phyloP scores from a whole-genome alignment of 257 asterid species.

The Avicennia marina region DNA sequence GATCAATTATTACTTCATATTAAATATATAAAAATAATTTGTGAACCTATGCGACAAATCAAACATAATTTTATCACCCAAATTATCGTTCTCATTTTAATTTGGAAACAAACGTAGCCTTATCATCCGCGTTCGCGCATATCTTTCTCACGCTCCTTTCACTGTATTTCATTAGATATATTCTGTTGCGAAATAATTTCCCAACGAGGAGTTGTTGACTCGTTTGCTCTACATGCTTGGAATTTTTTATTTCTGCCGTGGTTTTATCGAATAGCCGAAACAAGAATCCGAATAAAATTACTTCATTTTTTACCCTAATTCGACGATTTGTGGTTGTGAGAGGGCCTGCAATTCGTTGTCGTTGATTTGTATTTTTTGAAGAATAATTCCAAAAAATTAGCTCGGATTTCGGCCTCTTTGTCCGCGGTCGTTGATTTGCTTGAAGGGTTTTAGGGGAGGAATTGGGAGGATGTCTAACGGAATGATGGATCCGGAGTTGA shows the following conservation, averaged over 20 bases:
- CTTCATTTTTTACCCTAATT: too few species aligned
- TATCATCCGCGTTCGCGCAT: too few species aligned
- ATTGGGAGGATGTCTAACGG: conserved; percentile 58
- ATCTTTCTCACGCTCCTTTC: too few species aligned
- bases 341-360: background rate
- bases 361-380: background rate
- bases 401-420: conserved; percentile 1
- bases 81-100: too few species aligned
- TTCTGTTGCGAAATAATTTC: too few species aligned
- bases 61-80: too few species aligned
- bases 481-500: conserved; percentile 94
- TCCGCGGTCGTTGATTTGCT: conserved; percentile 16
- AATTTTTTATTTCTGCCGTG: background rate
- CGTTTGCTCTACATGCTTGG: background rate
- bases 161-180: too few species aligned
- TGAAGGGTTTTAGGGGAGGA: conserved; percentile 17
- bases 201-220: conserved; percentile 1
- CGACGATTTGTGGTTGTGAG: conserved; percentile 2
- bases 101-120: too few species aligned
- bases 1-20: too few species aligned
- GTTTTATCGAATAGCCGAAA: background rate
- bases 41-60: too few species aligned
- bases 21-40: too few species aligned
- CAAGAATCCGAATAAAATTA: background rate
- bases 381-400: background rate